phyloP scores from a whole-genome alignment of 2,329 filamentous ascomycete genomes.

The Verticillium nonalfalfae region DNA sequence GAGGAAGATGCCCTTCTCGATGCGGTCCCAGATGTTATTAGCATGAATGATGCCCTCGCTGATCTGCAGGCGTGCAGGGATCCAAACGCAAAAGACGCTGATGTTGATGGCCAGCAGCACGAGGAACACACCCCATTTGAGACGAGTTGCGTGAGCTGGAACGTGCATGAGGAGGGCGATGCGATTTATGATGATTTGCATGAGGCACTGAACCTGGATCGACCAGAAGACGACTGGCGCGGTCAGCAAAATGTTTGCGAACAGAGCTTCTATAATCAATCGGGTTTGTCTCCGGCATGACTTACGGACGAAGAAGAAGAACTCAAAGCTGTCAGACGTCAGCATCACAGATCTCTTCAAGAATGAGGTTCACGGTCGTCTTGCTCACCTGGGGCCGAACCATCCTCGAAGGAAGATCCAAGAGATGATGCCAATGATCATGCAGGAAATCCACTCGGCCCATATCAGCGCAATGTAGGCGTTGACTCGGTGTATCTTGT shows the following conservation, averaged over 20 bases:
- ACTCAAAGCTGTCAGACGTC: background rate
- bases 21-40: conserved; percentile 42
- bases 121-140: conserved; percentile 37
- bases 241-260: background rate
- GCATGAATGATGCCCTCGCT: conserved; percentile 29
- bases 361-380: background rate
- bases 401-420: conserved; percentile 26
- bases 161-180: conserved; percentile 35
- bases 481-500: conserved; percentile 22
- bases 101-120: conserved; percentile 40
- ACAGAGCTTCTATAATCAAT: background rate
- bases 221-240: background rate
- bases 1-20: conserved; percentile 40
- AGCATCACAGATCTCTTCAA: background rate
- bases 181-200: conserved; percentile 47
- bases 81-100: conserved; percentile 43
- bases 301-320: conserved; percentile 1
- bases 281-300: background rate
- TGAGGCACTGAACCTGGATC: conserved; percentile 31
- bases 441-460: conserved; percentile 27
- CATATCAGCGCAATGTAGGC: conserved; percentile 33
- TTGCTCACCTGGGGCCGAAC: conserved; percentile 21
- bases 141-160: conserved; percentile 22
- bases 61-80: conserved; percentile 38
- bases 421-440: conserved; percentile 24